Evolutionary conservation across 176 grass and related monocot species (phyloP).

Genomic region (Aechmea fasciata): DNA sequence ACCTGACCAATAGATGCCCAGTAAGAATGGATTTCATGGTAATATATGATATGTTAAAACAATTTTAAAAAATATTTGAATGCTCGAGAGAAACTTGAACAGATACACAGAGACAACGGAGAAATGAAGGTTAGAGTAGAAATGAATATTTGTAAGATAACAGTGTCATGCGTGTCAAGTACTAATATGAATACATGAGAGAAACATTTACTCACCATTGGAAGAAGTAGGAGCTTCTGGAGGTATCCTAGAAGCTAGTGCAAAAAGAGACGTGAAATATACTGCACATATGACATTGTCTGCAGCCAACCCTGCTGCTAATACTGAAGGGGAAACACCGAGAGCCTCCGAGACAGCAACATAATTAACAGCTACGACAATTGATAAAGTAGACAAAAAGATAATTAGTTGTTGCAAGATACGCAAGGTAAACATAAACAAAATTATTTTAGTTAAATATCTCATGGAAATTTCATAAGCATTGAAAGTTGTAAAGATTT

Average conservation of each 20-base stretch:
- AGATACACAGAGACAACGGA: not conserved
- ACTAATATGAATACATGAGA: not conserved
- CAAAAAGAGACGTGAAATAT: conserved; percentile 64
- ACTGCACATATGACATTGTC: conserved; percentile 80
- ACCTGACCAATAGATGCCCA: too few species aligned
- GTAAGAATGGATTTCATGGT: too few species aligned
- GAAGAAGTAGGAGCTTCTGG: conserved; percentile 22
- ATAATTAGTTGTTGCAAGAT: not conserved
- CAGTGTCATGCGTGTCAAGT: not conserved
- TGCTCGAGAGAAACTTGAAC: too few species aligned
- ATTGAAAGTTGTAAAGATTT: too few species aligned
- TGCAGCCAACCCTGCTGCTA: conserved; percentile 54
- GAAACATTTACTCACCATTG: conserved; percentile 19
- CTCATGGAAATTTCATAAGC: too few species aligned
- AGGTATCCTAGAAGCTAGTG: conserved; percentile 52
- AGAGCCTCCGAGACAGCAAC: conserved; percentile 62
- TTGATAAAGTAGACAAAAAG: conserved; percentile 13
- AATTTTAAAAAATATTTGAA: too few species aligned
- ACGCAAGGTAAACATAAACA: too few species aligned
- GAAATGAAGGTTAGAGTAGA: not conserved
- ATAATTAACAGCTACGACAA: conserved; percentile 65
- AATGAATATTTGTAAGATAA: not conserved
- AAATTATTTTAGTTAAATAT: too few species aligned
- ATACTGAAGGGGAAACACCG: conserved; percentile 46
- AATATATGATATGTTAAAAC: too few species aligned